Conservation (phyloP, 805 yeast species). For the Lipomyces oligophaga region DNA sequence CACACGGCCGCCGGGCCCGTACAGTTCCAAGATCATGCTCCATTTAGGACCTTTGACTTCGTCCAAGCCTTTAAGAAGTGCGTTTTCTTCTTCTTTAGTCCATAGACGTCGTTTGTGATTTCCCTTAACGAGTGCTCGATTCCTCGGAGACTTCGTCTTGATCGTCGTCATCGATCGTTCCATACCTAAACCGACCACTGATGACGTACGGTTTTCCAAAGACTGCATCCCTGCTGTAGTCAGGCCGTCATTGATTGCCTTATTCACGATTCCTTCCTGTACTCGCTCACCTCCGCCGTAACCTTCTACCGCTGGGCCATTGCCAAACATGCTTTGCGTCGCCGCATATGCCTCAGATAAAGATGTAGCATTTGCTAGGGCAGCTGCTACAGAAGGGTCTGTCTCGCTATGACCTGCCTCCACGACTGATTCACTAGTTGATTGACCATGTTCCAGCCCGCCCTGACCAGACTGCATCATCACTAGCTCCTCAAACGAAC, state of each 20-base stretch:
- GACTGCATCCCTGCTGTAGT: too few relatives aligned
- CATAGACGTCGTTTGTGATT: constrained; percentile 59
- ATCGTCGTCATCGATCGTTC: too few relatives aligned
- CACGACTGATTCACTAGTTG: too few relatives aligned
- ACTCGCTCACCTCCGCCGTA: too few relatives aligned
- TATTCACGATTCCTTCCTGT: too few relatives aligned
- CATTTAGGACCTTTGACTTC: constrained; percentile 82
- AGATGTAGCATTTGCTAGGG: background rate
- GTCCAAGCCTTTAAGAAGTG: constrained; percentile 74
- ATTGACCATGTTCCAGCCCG: background rate
- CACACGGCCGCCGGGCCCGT: constrained; percentile 89
- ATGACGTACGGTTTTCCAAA: background rate
- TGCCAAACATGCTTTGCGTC: background rate
- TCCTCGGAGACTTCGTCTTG: constrained; percentile 5
- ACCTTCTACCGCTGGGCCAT: background rate
- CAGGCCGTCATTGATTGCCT: too few relatives aligned
- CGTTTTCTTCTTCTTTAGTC: constrained; percentile 85
- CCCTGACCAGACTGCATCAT: constrained; percentile 6
- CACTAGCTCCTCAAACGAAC: background rate
- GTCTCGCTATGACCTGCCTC: background rate
- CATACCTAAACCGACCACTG: too few relatives aligned
- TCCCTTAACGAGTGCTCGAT: constrained; percentile 22
- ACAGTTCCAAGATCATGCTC: constrained; percentile 84
- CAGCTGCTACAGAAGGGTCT: too few relatives aligned
- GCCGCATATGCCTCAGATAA: constrained; percentile 8